Percentiles rank a stretch among this genome's conserved stretches.
phyloP scores from a whole-genome alignment of 441 rosid species.

The Brassica balearica region DNA sequence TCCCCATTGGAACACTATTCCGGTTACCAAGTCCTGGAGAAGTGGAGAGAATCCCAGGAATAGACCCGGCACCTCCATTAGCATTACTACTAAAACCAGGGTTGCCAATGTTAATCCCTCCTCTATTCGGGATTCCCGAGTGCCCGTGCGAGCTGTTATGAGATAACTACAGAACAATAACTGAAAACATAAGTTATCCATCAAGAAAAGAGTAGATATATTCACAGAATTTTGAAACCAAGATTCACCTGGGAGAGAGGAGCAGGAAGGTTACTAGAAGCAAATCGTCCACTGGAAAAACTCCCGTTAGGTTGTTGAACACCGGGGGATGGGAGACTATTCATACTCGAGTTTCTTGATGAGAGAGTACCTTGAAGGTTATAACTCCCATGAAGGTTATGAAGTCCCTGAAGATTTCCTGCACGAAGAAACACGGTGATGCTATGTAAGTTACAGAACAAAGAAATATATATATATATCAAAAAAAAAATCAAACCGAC shows the following conservation, averaged over 20 bases:
- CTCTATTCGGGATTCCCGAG: constrained; percentile 91
- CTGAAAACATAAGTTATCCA: no score
- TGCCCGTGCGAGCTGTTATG: constrained; percentile 92
- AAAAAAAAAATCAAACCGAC: constrained; percentile 18
- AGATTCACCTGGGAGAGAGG: constrained; percentile 84
- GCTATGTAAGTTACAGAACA: constrained; percentile 19
- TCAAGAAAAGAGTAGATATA: no score
- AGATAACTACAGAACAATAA: constrained; percentile 67
- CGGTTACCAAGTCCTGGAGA: constrained; percentile 83
- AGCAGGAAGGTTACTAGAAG: constrained; percentile 83
- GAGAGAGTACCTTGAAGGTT: constrained; percentile 86
- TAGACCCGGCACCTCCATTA: constrained; percentile 89
- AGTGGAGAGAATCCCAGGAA: constrained; percentile 95
- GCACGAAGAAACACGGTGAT: constrained; percentile 32
- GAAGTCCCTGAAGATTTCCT: constrained; percentile 92
- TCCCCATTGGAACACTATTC: constrained; percentile 85
- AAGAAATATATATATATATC: not conserved
- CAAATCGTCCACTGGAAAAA: constrained; percentile 86
- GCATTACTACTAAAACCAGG: constrained; percentile 84
- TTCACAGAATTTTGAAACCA: no score
- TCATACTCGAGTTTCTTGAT: constrained; percentile 85
- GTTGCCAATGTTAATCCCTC: constrained; percentile 91
- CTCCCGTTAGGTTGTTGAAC: constrained; percentile 90
- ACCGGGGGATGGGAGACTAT: constrained; percentile 78
- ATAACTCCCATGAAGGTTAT: constrained; percentile 87